Evolutionary conservation across 441 rosid species (phyloP).

Genomic region (Corymbia citriodora): DNA sequence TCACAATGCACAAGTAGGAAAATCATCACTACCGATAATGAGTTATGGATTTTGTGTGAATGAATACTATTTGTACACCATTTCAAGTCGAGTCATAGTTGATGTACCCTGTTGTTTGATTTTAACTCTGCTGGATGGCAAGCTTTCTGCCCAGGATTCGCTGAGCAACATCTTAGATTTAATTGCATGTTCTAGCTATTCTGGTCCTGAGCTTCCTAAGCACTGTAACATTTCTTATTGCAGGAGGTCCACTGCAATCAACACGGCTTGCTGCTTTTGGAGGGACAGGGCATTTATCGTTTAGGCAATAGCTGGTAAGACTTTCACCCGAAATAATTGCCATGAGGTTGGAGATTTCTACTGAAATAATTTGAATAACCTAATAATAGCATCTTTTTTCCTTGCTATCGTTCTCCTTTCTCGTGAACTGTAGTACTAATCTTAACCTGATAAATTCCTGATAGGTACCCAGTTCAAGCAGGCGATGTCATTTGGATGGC

Average conservation of each 20-base stretch:
- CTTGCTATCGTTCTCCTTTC: neutral
- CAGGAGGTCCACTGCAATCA: conserved; percentile 97
- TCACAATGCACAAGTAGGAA: neutral
- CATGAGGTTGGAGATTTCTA: neutral
- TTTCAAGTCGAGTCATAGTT: neutral
- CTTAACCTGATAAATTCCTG: neutral
- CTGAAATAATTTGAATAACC: neutral
- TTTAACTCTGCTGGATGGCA: neutral
- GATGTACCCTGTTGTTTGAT: neutral
- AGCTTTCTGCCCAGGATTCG: neutral
- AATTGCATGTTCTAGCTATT: neutral
- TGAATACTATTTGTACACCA: neutral
- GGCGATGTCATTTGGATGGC: conserved; percentile 99
- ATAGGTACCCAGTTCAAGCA: conserved; percentile 92
- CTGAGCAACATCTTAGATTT: neutral
- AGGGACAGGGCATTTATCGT: conserved; percentile 87
- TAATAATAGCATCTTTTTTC: neutral
- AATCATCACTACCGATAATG: neutral
- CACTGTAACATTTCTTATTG: neutral
- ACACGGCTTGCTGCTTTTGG: conserved; percentile 86
- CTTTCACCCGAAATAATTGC: conserved; percentile 2
- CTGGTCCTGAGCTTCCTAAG: neutral
- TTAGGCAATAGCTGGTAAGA: conserved; percentile 83
- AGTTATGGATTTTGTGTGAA: neutral
- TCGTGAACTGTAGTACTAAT: neutral